These are phyloP conservation scores for Irpex sp. DNA, from an alignment of 1,284 basidiomycete species.

Conservation along the genomic window DNA sequence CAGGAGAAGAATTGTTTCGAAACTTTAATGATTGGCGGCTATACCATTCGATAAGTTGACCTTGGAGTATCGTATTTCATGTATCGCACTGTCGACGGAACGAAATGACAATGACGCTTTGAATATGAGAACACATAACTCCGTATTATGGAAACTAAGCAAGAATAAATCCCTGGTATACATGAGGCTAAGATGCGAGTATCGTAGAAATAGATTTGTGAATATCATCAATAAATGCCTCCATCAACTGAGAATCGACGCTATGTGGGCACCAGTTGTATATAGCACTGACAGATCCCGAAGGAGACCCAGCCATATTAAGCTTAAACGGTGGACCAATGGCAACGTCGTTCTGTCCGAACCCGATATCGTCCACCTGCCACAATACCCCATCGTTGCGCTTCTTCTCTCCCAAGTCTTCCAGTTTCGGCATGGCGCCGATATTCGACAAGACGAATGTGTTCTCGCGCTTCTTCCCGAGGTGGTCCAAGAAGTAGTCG, in stretches of 20 bases:
- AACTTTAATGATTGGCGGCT: neutral
- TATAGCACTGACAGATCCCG: slow-evolving; percentile 30
- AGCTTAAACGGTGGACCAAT: slow-evolving; percentile 33
- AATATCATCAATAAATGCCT: slow-evolving; percentile 26
- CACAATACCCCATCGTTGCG: slow-evolving; percentile 10
- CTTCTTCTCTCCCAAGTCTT: neutral
- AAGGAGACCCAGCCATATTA: slow-evolving; percentile 31
- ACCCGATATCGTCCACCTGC: slow-evolving; percentile 20
- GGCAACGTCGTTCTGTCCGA: slow-evolving; percentile 30
- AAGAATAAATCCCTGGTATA: too few relatives aligned
- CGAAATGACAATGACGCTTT: neutral
- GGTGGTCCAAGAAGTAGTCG: slow-evolving; percentile 22
- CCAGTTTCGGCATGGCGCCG: slow-evolving; percentile 15
- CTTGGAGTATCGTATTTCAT: neutral
- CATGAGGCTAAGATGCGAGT: neutral
- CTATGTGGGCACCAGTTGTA: slow-evolving; percentile 33
- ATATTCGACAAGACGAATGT: slow-evolving; percentile 32
- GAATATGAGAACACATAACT: too few relatives aligned
- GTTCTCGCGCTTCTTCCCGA: slow-evolving; percentile 27
- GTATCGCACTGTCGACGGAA: neutral
- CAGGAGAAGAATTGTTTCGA: neutral
- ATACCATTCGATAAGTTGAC: neutral
- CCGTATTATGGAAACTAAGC: too few relatives aligned
- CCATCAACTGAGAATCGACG: slow-evolving; percentile 27
- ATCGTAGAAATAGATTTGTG: slow-evolving; percentile 3